These are phyloP conservation scores for Grammothele lineata DNA, from an alignment of 768 basidiomycete species.

Conservation along the genomic window DNA sequence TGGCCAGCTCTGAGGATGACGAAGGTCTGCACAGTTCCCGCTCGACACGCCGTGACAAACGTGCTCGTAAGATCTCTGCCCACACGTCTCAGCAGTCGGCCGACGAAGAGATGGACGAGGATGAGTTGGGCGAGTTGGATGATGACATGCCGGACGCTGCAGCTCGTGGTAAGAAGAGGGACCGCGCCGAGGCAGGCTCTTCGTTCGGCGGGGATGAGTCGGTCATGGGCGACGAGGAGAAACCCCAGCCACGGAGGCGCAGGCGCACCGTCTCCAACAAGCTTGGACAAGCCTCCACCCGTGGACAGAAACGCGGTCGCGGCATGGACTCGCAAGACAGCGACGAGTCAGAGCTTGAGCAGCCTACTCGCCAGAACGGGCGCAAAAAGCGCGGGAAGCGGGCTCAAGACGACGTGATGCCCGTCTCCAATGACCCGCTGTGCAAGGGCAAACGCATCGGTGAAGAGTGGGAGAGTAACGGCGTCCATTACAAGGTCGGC, in stretches of 20 bases:
- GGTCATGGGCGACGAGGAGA: slow-evolving; percentile 32
- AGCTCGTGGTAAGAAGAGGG: slow-evolving; percentile 62
- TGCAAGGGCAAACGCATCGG: slow-evolving; percentile 59
- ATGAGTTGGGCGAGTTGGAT: slow-evolving; percentile 6
- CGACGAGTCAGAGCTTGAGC: slow-evolving; percentile 37
- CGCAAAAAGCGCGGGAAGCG: slow-evolving; percentile 58
- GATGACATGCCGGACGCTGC: slow-evolving; percentile 4
- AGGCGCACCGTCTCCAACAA: slow-evolving; percentile 44
- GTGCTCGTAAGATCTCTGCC: slow-evolving; percentile 50
- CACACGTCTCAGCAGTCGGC: slow-evolving; percentile 32
- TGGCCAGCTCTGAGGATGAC: slow-evolving; percentile 40
- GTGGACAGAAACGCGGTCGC: slow-evolving; percentile 67
- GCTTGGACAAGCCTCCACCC: slow-evolving; percentile 38
- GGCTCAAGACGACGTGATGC: slow-evolving; percentile 36
- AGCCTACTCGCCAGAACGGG: slow-evolving; percentile 24
- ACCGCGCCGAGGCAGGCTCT: slow-evolving; percentile 68
- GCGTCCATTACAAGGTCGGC: slow-evolving; percentile 67
- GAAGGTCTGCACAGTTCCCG: slow-evolving; percentile 37
- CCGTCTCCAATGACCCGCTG: slow-evolving; percentile 44
- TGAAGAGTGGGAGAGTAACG: slow-evolving; percentile 75
- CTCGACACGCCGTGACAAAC: slow-evolving; percentile 44
- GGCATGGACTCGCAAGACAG: slow-evolving; percentile 37
- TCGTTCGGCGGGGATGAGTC: slow-evolving; percentile 63
- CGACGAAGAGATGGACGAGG: slow-evolving; percentile 25
- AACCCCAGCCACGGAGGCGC: slow-evolving; percentile 40